Percentiles rank a stretch among this genome's conserved stretches.
phyloP scores from a whole-genome alignment of 306 rosid species.

The Trifolium repens region DNA sequence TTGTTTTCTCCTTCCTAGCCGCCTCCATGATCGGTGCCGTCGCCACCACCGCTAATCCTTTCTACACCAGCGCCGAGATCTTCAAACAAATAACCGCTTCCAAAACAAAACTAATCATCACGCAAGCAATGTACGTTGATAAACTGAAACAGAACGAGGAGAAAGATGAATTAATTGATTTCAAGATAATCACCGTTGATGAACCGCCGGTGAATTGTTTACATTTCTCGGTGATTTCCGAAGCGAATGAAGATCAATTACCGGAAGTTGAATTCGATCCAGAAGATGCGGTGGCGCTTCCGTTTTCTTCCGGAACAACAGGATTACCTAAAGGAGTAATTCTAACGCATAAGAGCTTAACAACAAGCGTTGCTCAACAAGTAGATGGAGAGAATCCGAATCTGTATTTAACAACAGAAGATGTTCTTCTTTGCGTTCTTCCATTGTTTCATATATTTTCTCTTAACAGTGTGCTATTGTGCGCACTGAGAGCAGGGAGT shows the following conservation, averaged over 20 bases:
- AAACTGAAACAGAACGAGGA: constrained; percentile 50
- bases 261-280: constrained; percentile 49
- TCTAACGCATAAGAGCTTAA: constrained; percentile 72
- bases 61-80: constrained; percentile 73
- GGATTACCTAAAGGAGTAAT: constrained; percentile 86
- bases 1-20: constrained; percentile 67
- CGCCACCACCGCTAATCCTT: constrained; percentile 79
- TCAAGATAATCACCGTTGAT: constrained; percentile 58
- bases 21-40: constrained; percentile 83
- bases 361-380: constrained; percentile 85
- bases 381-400: constrained; percentile 93
- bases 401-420: constrained; percentile 55
- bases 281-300: constrained; percentile 70
- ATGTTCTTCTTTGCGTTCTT: constrained; percentile 79
- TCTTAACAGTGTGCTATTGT: constrained; percentile 64
- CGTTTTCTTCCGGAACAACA: constrained; percentile 93
- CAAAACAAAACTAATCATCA: constrained; percentile 62
- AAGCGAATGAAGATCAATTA: constrained; percentile 49
- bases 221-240: constrained; percentile 67
- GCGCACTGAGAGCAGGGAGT: constrained; percentile 70
- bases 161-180: constrained; percentile 23
- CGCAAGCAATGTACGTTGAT: constrained; percentile 65
- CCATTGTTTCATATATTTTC: constrained; percentile 87
- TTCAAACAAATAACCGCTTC: constrained; percentile 61
- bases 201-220: constrained; percentile 71